Base-by-base conservation (phyloP, 2,329 filamentous ascomycete species). In the Neocucurbitaria cava region DNA sequence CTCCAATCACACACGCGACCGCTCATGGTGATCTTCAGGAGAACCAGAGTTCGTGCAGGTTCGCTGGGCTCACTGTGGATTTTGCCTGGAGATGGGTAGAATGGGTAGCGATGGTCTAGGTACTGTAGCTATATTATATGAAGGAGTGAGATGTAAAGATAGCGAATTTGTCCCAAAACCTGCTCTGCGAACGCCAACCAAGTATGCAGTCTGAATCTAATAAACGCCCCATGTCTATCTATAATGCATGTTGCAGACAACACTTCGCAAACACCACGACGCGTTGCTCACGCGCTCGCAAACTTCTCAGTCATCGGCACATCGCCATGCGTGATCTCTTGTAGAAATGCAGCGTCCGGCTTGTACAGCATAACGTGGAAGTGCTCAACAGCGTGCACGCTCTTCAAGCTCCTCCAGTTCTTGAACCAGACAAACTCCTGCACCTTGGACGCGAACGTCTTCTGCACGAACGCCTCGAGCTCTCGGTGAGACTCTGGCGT, bases 351-450 rank as follows among this genome's bases (percentile, higher is more conserved):
- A 35, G 81, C 79, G 65, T 94, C 87, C 1, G 92, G 88, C 64
- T 91, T 82, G 73, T 88, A 90, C 49, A 97, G 80, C 92, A 97
- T 92, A 69, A 97, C 89, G 75, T 98, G 94, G 70, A 98, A 95
- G 74, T 98, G 94, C 80, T 97, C 93, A 10, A 98, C 86, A 0
- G 90, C 87, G 65, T 92, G 86, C 24, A 98, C 86, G 21, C 89
- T 95, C 79, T 96, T 96, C 62, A 97, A 78, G 15, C 84, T 85
- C 49, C 82, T 84, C 92, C 92, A 96, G 70, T 98, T 98, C 79
- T 90, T 96, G 78, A 97, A 97, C 92, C 92, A 98, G 56, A 76
- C 62, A 42, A 81, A 77, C 57, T 82, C 76, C 21, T 81, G 79
- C 28, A 89, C 71, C 36, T 74, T 76, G 3, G 74, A 74, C 15